phyloP scores from a whole-genome alignment of 352 stramenopile species.

The Peronosclerospora sorghi region DNA sequence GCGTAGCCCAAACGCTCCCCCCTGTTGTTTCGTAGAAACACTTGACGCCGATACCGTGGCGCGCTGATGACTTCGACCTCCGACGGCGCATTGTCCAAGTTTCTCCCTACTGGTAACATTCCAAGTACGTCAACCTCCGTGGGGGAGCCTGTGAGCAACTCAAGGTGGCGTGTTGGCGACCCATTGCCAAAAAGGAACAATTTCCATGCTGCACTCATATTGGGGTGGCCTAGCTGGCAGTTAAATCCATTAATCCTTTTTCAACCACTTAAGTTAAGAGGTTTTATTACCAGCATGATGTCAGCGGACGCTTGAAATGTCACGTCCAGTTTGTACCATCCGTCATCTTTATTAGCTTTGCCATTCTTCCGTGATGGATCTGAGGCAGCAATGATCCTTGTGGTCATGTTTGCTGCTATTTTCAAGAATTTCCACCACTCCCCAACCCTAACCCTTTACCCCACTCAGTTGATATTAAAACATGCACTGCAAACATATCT shows the following conservation, averaged over 20 bases:
- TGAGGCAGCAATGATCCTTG: too few relatives aligned
- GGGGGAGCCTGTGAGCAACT: constrained; percentile 50
- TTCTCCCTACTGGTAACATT: constrained; percentile 35
- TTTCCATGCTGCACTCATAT: constrained; percentile 63
- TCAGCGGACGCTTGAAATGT: constrained; percentile 27
- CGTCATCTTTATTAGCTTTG: constrained; percentile 4
- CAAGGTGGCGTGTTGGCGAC: constrained; percentile 73
- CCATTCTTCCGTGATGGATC: not conserved
- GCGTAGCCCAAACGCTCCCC: constrained; percentile 73
- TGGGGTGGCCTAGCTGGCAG: constrained; percentile 34
- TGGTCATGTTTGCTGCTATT: too few relatives aligned
- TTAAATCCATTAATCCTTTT: not conserved
- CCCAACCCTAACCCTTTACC: too few relatives aligned
- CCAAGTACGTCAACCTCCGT: constrained; percentile 77
- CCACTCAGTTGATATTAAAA: too few relatives aligned
- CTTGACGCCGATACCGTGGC: constrained; percentile 59
- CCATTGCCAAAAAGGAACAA: constrained; percentile 80
- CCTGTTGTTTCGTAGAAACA: constrained; percentile 61
- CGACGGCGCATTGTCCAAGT: constrained; percentile 27
- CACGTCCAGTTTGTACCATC: constrained; percentile 25
- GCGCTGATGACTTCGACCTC: constrained; percentile 41
- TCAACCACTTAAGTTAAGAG: not conserved
- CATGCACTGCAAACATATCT: too few relatives aligned
- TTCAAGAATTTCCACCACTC: too few relatives aligned
- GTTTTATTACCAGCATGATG: constrained; percentile 30